Evolutionary conservation across 1,284 basidiomycete species (phyloP).

Genomic region (Malassezia obtusa): DNA sequence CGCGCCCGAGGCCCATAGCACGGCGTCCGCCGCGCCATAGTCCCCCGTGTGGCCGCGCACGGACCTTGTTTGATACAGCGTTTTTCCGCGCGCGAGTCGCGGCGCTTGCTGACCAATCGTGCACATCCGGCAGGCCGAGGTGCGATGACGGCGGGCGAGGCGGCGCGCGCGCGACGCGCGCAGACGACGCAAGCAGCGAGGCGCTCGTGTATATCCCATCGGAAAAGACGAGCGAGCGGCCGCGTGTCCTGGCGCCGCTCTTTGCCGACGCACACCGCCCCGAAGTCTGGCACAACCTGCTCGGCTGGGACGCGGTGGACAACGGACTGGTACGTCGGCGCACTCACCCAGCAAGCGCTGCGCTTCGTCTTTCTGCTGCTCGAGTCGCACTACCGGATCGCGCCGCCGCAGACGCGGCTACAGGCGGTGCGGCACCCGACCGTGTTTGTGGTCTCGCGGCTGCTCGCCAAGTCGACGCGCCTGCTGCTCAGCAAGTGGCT

Average conservation of each 20-base stretch:
- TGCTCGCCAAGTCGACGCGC: not conserved
- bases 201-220: not conserved
- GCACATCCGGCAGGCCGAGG: too few relatives aligned
- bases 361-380: conserved; percentile 10
- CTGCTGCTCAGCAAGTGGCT: not conserved
- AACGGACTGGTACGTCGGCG: conserved; percentile 2
- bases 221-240: not conserved
- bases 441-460: not conserved
- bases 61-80: too few relatives aligned
- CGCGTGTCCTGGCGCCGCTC: not conserved
- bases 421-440: not conserved
- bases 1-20: too few relatives aligned
- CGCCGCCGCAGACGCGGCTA: not conserved
- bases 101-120: too few relatives aligned
- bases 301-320: conserved; percentile 11
- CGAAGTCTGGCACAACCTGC: not conserved
- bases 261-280: not conserved
- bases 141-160: too few relatives aligned
- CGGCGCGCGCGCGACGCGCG: too few relatives aligned
- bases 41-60: too few relatives aligned
- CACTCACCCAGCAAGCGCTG: conserved; percentile 3
- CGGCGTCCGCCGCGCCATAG: too few relatives aligned
- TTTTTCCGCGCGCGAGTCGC: too few relatives aligned
- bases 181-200: not conserved
- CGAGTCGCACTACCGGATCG: not conserved